Evolutionary conservation across 371 early-diverging fungal species (phyloP), one percentile per base, ranked within the genome.

Genomic region (Rhizopus sp.): DNA sequence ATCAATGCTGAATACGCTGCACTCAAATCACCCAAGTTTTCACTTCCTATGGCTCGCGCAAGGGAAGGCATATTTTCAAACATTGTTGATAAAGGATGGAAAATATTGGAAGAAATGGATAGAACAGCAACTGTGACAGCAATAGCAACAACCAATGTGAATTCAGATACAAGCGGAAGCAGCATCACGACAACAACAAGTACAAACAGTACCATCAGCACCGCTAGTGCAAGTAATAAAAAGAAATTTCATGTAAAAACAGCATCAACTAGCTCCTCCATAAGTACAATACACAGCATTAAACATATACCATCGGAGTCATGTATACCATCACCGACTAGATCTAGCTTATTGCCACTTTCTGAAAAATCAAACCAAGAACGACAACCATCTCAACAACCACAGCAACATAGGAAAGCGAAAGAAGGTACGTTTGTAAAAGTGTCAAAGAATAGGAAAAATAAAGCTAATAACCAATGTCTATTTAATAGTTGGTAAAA

Each of bases 1-100:
- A 79, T 92, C 32, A 92, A 91, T 66, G 93, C 87, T 16, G 91
- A 91, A 61, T 87, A 90, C 61, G 88, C 93, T 10, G 89, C 91
- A 2, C 83, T 86, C 62, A 88, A 88, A 62, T 86, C 93, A 39
- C 90, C 91, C 4, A 80, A 83, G 53, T 72, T 86, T 54, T 61
- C 78, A 9, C 63, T 70, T 31, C 83, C 83, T 13, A 83, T 82
- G 68, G 78, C 72, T 42, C 68, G 86, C 48, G 85, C 86, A 17
- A 78, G 86, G 6, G 78, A 81, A 60, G 82, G 82, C 13, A 81
- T 82, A 55, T 60, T 85, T 47, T 65, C 68, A 10, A 75, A 69
- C 53, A 45, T 81, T 40, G 80, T 81, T 0, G 75, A 80, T 16
- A 78, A 67, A 42, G 72, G 66, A 0, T 63, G 46, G 38, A 60